Conservation (phyloP, 1,284 basidiomycete genomes). For the Trichosporon faecale region DNA sequence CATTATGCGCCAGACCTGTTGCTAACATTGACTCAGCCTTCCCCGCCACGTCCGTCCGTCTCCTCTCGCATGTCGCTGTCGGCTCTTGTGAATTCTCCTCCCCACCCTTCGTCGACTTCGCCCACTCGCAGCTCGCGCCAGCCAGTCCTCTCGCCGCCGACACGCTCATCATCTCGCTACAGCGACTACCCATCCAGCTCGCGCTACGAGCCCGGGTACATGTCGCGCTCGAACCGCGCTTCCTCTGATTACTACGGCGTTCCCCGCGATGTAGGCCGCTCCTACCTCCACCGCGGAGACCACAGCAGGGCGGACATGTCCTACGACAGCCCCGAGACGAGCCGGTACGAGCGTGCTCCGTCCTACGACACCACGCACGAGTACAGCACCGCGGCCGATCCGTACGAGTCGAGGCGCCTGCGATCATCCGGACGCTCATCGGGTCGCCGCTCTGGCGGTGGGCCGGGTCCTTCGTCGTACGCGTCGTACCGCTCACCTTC, state of each 20-base stretch:
- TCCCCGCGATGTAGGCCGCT: constrained; percentile 23
- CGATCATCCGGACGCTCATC: constrained; percentile 6
- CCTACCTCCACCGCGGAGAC: constrained; percentile 23
- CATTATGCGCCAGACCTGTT: not conserved
- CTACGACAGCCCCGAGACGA: constrained; percentile 15
- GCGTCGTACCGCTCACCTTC: constrained; percentile 15
- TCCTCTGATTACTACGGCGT: constrained; percentile 20
- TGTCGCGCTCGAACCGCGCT: not conserved
- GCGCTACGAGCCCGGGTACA: constrained; percentile 13
- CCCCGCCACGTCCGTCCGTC: constrained; percentile 30
- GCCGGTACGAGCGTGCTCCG: constrained; percentile 11
- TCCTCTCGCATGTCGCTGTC: constrained; percentile 42
- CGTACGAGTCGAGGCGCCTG: not conserved
- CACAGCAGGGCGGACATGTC: constrained; percentile 11
- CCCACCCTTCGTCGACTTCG: constrained; percentile 5
- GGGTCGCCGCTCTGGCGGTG: not conserved
- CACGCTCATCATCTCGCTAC: constrained; percentile 9
- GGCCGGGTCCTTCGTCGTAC: constrained; percentile 12
- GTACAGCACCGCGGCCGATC: not conserved
- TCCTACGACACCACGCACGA: constrained; percentile 15
- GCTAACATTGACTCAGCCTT: constrained; percentile 12
- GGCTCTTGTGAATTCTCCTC: constrained; percentile 38
- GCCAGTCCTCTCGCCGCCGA: constrained; percentile 9
- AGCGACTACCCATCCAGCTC: constrained; percentile 2
- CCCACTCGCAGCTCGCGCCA: constrained; percentile 9